Evolutionary conservation across 2,329 filamentous ascomycete species (phyloP).

Genomic region (Colletotrichum higginsianum): DNA sequence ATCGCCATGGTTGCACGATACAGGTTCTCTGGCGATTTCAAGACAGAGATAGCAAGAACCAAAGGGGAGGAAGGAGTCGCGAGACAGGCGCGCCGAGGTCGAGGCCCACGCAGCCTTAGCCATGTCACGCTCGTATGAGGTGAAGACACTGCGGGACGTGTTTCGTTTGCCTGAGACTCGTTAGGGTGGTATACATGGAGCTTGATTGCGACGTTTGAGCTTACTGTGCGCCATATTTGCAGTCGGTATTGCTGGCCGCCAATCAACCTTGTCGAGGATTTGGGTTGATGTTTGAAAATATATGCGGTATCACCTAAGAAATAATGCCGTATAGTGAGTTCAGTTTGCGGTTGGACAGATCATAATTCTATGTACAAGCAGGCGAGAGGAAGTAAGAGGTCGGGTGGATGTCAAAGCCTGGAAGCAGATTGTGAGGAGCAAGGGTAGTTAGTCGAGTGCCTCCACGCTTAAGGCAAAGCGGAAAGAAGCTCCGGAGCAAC

Average conservation of each 20-base stretch:
- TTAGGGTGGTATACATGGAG: background rate
- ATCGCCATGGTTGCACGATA: constrained; percentile 87
- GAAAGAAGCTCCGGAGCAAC: background rate
- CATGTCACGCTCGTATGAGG: constrained; percentile 87
- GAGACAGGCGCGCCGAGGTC: constrained; percentile 85
- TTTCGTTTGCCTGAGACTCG: constrained; percentile 80
- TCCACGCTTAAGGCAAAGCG: background rate
- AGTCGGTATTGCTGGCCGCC: background rate
- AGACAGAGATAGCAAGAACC: constrained; percentile 91
- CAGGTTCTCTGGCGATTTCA: constrained; percentile 83
- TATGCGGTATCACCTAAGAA: background rate
- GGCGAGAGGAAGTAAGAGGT: background rate
- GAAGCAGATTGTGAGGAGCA: background rate
- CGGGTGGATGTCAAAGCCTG: background rate
- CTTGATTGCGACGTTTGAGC: constrained; percentile 36
- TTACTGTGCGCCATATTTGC: constrained; percentile 67
- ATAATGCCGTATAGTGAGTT: background rate
- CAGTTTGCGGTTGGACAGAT: background rate
- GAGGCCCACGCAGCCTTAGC: constrained; percentile 87
- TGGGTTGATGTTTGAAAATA: no score
- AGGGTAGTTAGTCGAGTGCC: background rate
- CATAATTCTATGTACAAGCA: background rate
- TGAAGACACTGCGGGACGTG: constrained; percentile 94
- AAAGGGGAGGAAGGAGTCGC: constrained; percentile 94
- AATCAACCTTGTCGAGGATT: background rate